phyloP scores from a whole-genome alignment of 257 asterid species.

The Fraxinus cuspidata region DNA sequence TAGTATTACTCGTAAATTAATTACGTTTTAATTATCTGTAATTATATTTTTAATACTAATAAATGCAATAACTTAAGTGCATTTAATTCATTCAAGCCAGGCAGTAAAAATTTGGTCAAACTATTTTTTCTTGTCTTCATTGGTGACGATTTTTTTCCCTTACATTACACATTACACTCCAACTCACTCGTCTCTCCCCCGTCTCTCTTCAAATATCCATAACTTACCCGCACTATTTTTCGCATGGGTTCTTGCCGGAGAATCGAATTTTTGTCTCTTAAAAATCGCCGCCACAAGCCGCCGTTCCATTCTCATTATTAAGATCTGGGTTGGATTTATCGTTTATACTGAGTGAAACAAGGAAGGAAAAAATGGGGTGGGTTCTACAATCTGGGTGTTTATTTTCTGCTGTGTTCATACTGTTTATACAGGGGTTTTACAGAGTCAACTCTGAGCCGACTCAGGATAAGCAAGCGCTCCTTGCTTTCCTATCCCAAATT shows the following conservation, averaged over 20 bases:
- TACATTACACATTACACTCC: not conserved
- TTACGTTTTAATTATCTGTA: not conserved
- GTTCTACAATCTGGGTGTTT: constrained; percentile 9
- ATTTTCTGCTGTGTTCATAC: constrained; percentile 1
- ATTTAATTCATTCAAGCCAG: not conserved
- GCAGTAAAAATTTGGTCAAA: not conserved
- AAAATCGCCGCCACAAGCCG: not conserved
- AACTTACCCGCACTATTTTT: not conserved
- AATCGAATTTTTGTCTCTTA: not conserved
- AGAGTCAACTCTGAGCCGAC: constrained; percentile 62
- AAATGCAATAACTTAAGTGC: not conserved
- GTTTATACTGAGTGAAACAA: not conserved
- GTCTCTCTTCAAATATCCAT: not conserved
- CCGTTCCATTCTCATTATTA: not conserved
- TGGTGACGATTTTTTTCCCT: not conserved
- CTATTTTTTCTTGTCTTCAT: not conserved
- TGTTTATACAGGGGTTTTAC: not conserved
- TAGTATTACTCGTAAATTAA: not conserved
- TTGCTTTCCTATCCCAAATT: constrained; percentile 55
- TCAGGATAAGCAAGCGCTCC: constrained; percentile 77
- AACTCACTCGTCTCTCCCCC: not conserved
- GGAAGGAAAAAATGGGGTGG: constrained; percentile 9
- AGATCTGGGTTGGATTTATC: not conserved
- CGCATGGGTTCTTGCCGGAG: constrained; percentile 10
- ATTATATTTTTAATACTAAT: not conserved